Conservation (phyloP, 495 filamentous ascomycete species). For the Penicillium subrubescens region DNA sequence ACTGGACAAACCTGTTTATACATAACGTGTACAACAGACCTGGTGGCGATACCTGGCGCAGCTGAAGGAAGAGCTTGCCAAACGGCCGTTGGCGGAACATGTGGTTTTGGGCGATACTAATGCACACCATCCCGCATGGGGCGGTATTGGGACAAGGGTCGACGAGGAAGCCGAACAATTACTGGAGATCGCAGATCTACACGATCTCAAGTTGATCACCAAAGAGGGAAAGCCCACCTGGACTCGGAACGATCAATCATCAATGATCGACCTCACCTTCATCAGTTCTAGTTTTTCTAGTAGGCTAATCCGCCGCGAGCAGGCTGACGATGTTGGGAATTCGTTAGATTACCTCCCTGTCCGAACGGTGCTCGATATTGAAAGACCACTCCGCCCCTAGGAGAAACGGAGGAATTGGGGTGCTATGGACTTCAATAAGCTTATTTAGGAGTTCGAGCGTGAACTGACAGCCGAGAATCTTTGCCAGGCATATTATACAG, state of each 20-base stretch:
- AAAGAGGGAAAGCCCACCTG: constrained; percentile 7
- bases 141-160: too few relatives aligned
- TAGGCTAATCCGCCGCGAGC: background rate
- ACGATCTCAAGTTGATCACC: too few relatives aligned
- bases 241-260: constrained; percentile 3
- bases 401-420: constrained; percentile 10
- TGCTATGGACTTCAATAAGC: background rate
- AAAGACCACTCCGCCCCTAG: background rate
- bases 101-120: too few relatives aligned
- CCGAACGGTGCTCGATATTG: constrained; percentile 12
- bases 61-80: constrained; percentile 5
- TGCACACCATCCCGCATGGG: too few relatives aligned
- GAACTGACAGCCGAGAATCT: background rate
- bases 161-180: too few relatives aligned
- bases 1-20: constrained; percentile 9
- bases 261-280: constrained; percentile 18
- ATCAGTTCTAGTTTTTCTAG: background rate
- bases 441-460: background rate
- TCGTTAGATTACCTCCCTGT: constrained; percentile 16
- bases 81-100: constrained; percentile 7
- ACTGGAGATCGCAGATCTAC: too few relatives aligned
- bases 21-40: constrained; percentile 19
- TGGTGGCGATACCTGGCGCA: background rate
- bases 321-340: constrained; percentile 12
- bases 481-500: background rate